phyloP scores from a whole-genome alignment of 1,139 yeast species.

The Blastobotrys arbuscula region DNA sequence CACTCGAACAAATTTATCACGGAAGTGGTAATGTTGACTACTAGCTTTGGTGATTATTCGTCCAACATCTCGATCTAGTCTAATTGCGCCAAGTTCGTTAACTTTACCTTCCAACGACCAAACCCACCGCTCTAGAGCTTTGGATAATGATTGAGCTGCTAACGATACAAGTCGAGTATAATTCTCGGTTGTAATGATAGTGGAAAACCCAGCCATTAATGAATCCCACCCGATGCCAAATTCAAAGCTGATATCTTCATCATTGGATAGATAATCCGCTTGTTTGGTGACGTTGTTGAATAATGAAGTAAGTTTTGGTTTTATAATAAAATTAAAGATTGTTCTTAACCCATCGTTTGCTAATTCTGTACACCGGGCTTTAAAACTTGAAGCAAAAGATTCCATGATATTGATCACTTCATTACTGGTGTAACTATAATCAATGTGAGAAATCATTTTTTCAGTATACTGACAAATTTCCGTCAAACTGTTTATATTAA shows the following conservation, averaged over 20 bases:
- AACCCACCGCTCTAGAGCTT: conserved; percentile 60
- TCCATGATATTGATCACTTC: conserved; percentile 41
- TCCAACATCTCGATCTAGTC: conserved; percentile 77
- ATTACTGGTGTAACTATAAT: conserved; percentile 51
- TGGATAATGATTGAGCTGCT: conserved; percentile 46
- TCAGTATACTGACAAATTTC: conserved; percentile 51
- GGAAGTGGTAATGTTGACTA: conserved; percentile 47
- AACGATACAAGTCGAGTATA: conserved; percentile 48
- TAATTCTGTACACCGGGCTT: conserved; percentile 41
- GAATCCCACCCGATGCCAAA: conserved; percentile 50
- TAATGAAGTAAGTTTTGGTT: conserved; percentile 43
- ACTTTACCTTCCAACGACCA: conserved; percentile 60
- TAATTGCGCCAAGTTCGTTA: conserved; percentile 79
- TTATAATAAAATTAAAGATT: conserved; percentile 55
- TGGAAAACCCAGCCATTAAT: conserved; percentile 59
- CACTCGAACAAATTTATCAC: conserved; percentile 72
- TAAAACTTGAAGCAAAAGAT: conserved; percentile 32
- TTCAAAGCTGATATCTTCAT: conserved; percentile 28
- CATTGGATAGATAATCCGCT: conserved; percentile 39
- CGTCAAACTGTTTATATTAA: conserved; percentile 58
- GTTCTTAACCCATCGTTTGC: conserved; percentile 50
- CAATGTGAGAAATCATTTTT: conserved; percentile 46
- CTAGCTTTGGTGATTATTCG: conserved; percentile 47
- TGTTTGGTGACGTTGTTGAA: conserved; percentile 54
- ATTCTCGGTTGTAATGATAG: conserved; percentile 48